Base-by-base conservation (phyloP, 805 yeast genomes). In the Crinitomyces ghanaensis region DNA sequence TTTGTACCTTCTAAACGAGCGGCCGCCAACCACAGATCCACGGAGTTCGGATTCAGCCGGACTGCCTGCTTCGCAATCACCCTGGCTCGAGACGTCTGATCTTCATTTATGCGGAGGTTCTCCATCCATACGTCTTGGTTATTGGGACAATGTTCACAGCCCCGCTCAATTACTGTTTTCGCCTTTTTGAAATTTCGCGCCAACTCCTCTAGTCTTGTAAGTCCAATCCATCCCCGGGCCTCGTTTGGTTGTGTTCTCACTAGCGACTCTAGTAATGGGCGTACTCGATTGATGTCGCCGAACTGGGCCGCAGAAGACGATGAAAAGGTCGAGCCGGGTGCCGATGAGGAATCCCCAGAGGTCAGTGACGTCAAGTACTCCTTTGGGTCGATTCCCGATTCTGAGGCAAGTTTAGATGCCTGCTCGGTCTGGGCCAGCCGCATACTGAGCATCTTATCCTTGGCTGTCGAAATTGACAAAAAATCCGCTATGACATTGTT, bases 101-200 rank as follows among this genome's bases (percentile, higher is more conserved):
- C 48, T 3, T 55, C 54, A 48, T 83, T 74, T 8, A 86, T 56
- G 30, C 82, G 63, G 4, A 88, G 60, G 48, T 69, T 77, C 41
- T 82, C 94, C 5, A 86, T 53, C 98, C 98, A 88, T 0, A 85
- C 62, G 8, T 72, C 78, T 38, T 76, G 93, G 43, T 64, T 70
- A 25, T 58, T 60, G 0, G 85, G 82, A 42, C 86, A 73, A 27
- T 60, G 60, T 4, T 59, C 61, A 47, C 95, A 80, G 2, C 94
- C 98, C 49, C 81, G 73, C n/a, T 62, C 63, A 5, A 85, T 76
- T 11, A 80, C 40, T 15, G 56, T 56, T 34, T 68, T 67, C 0
- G 97, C 95, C 9, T 54, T 54, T 4, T 57, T 57, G 34, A 62
- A 60, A 33, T 72, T 74, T 28, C 65, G 65, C 1, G 76, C 77